Evolutionary conservation across 192 early-diverging fungal genomes (phyloP).

Genomic region (Pilobolus umbonatus): DNA sequence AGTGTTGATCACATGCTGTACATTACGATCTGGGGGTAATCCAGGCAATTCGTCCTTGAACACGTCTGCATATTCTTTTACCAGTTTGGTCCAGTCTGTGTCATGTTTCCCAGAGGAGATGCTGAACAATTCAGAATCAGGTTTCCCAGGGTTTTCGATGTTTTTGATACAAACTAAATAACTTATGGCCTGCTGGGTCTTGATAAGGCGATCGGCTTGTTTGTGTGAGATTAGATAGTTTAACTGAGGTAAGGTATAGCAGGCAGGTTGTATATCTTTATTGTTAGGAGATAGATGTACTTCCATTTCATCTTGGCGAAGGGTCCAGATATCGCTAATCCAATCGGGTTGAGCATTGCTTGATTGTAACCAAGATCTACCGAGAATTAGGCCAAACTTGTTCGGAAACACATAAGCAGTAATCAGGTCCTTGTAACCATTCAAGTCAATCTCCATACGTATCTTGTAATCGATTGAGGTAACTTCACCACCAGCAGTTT

Average conservation of each 20-base stretch:
- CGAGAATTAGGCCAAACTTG: conserved; percentile 5
- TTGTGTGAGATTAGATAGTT: not conserved
- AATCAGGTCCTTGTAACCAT: too few relatives aligned
- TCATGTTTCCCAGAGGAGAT: too few relatives aligned
- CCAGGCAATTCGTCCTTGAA: conserved; percentile 23
- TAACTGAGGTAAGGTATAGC: too few relatives aligned
- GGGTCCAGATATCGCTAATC: not conserved
- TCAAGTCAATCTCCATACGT: too few relatives aligned
- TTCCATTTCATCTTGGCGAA: not conserved
- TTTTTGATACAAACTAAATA: not conserved
- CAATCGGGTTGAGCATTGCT: not conserved
- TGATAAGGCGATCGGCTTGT: not conserved
- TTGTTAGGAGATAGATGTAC: too few relatives aligned
- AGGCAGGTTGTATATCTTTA: too few relatives aligned
- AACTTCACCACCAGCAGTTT: too few relatives aligned
- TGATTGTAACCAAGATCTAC: conserved; percentile 1
- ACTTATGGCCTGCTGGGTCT: not conserved
- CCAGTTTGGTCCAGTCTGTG: not conserved
- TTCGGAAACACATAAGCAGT: too few relatives aligned
- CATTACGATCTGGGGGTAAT: conserved; percentile 20
- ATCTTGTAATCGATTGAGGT: too few relatives aligned
- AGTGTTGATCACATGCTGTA: conserved; percentile 20
- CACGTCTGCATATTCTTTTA: conserved; percentile 18
- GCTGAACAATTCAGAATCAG: not conserved
- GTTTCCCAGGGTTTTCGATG: not conserved